phyloP scores from a whole-genome alignment of 2,329 filamentous ascomycete species.

The Neofusicoccum sp. region DNA sequence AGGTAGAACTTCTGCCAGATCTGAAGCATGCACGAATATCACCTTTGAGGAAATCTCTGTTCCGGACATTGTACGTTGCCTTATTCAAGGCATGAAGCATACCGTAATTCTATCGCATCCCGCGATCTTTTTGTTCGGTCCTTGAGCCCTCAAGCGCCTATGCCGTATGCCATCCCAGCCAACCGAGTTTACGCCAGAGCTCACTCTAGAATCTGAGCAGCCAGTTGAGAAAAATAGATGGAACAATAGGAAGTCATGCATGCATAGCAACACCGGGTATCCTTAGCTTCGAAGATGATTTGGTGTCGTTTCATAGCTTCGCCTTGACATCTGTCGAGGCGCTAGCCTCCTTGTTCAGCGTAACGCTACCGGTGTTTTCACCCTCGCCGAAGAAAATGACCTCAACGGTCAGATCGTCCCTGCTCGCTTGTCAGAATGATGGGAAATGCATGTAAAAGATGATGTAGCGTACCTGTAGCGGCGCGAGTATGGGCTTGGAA shows the following conservation, averaged over 20 bases:
- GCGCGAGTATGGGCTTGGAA: conserved; percentile 88
- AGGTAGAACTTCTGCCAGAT: no score
- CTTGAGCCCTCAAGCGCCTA: neutral
- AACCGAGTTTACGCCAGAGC: neutral
- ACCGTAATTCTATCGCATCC: neutral
- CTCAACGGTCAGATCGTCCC: conserved; percentile 94
- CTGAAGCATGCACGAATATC: no score
- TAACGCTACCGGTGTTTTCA: conserved; percentile 73
- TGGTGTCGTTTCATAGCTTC: conserved; percentile 7
- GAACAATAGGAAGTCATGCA: neutral
- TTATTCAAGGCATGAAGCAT: neutral
- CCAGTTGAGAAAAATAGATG: neutral
- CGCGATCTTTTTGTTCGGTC: neutral
- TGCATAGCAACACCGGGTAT: conserved; percentile 19
- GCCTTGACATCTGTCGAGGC: conserved; percentile 43
- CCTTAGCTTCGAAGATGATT: neutral
- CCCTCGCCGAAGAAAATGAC: conserved; percentile 97
- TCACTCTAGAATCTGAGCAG: neutral
- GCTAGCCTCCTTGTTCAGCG: conserved; percentile 84
- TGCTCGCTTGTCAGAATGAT: conserved; percentile 42
- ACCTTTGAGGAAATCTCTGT: neutral
- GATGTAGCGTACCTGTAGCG: conserved; percentile 73
- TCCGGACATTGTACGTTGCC: neutral
- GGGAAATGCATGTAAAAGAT: neutral
- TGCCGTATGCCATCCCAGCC: neutral